Conservation (phyloP, 2,329 filamentous ascomycete species). For the Sclerotinia nivalis region DNA sequence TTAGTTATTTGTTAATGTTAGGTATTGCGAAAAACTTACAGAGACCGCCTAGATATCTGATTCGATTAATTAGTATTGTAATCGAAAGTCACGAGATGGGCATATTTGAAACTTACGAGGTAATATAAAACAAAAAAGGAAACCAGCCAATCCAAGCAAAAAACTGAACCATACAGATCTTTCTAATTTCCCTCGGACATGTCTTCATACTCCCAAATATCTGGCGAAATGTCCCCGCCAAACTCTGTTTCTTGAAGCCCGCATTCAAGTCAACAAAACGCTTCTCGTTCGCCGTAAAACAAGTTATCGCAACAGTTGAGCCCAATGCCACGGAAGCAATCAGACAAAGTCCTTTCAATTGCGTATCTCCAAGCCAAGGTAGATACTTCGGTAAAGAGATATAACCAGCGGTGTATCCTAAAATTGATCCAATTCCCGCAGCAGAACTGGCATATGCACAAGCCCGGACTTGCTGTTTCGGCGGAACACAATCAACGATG, state of each 20-base stretch:
- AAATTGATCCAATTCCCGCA: slow-evolving; percentile 39
- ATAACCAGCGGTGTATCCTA: slow-evolving; percentile 40
- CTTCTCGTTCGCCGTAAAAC: slow-evolving; percentile 22
- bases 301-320: slow-evolving; percentile 25
- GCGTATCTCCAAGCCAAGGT: slow-evolving; percentile 27
- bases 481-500: slow-evolving; percentile 40
- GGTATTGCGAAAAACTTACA: slow-evolving; percentile 6
- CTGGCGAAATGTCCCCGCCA: slow-evolving; percentile 4
- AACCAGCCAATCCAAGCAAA: slow-evolving; percentile 43
- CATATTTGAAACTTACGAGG: slow-evolving; percentile 32
- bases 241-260: slow-evolving; percentile 5
- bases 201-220: slow-evolving; percentile 19
- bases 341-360: slow-evolving; percentile 35
- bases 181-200: slow-evolving; percentile 22
- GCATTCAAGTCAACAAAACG: slow-evolving; percentile 13
- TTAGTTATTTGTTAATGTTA: not conserved
- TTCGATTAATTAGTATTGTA: not conserved
- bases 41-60: slow-evolving; percentile 22
- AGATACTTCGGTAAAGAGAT: slow-evolving; percentile 29
- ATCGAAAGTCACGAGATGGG: not conserved
- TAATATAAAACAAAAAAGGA: slow-evolving; percentile 42
- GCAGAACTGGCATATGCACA: slow-evolving; percentile 39
- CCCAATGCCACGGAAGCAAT: slow-evolving; percentile 30
- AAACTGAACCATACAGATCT: slow-evolving; percentile 38
- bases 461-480: slow-evolving; percentile 39